Evolutionary conservation across 768 basidiomycete genomes (phyloP), one percentile per base, ranked within the genome.

Genomic region (Kwoniella mangroviensis): DNA sequence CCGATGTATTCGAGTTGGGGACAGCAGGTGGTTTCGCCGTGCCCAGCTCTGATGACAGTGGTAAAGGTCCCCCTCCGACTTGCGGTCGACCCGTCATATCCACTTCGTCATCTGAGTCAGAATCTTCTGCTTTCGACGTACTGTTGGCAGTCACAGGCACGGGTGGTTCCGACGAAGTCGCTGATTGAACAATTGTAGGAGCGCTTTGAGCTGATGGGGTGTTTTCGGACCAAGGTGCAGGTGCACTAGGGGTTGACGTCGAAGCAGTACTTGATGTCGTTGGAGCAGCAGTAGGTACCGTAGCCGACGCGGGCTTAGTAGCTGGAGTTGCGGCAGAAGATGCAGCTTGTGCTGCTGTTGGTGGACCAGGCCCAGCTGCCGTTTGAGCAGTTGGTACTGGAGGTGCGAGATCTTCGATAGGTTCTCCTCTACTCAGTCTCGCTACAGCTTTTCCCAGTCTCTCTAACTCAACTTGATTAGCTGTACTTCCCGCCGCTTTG

Each of bases 401-500:
- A 26, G 68, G 68, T 3, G 68, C 68, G 5, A 69, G 58, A 59
- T 69, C 68, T 34, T 63, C 68, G 19, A 69, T 69, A 5, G 68
- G 68, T 60, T 79, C 74, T 1, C 79, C 76, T 59, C 73, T 57
- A 22, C 70, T 74, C 40, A 80, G 57, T 28, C 75, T 59, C 5
- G 63, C 73, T 1, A 80, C 79, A 9, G 74, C 71, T 17, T 73
- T 63, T 4, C 75, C 79, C 7, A 80, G 58, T 15, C 74, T 67
- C 9, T 75, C 75, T 19, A 80, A 62, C 56, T 80, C 79, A 24
- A 77, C 79, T 45, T 76, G 76, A 63, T 62, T 73, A 7, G 79
- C 79, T 4, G 65, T 63, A 53, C 70, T 69, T 52, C 76, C 68
- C 26, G 79, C 79, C 10, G 79, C 79, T 68, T 80, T 80, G 71